Conservation (phyloP, 1,284 basidiomycete species). For the Trichosporon faecale region DNA sequence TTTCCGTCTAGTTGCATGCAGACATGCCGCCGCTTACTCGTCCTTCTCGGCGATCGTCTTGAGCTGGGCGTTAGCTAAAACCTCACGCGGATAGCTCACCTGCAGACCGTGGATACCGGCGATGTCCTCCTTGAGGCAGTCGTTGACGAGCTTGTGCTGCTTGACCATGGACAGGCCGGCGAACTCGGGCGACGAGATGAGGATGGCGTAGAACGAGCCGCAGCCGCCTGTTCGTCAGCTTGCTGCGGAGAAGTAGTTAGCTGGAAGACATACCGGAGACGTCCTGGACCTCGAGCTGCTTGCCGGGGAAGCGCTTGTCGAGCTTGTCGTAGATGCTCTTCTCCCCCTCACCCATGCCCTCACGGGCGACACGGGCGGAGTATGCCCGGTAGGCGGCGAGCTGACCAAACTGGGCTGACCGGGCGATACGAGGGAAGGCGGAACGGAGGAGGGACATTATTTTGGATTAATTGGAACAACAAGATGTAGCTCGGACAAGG, state of each 20-base stretch:
- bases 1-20: constrained; percentile 13
- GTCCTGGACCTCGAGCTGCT: constrained; percentile 76
- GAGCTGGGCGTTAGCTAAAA: constrained; percentile 29
- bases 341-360: constrained; percentile 61
- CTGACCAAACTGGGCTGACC: neutral
- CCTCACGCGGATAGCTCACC: constrained; percentile 56
- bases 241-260: neutral
- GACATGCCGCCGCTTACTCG: neutral
- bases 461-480: neutral
- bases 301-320: constrained; percentile 67
- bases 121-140: constrained; percentile 84
- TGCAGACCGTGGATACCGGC: constrained; percentile 90
- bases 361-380: constrained; percentile 16
- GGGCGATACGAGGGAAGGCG: neutral
- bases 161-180: constrained; percentile 82
- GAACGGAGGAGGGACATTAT: constrained; percentile 10
- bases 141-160: constrained; percentile 89
- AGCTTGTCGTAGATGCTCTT: constrained; percentile 69
- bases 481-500: neutral
- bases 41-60: constrained; percentile 42
- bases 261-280: constrained; percentile 67
- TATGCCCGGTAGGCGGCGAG: constrained; percentile 14
- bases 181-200: constrained; percentile 79
- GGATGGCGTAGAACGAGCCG: constrained; percentile 92
- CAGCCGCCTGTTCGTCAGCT: constrained; percentile 71